Evolutionary conservation across 768 basidiomycete species (phyloP), one percentile per base, ranked within the genome.

Genomic region (Boletus sp.): DNA sequence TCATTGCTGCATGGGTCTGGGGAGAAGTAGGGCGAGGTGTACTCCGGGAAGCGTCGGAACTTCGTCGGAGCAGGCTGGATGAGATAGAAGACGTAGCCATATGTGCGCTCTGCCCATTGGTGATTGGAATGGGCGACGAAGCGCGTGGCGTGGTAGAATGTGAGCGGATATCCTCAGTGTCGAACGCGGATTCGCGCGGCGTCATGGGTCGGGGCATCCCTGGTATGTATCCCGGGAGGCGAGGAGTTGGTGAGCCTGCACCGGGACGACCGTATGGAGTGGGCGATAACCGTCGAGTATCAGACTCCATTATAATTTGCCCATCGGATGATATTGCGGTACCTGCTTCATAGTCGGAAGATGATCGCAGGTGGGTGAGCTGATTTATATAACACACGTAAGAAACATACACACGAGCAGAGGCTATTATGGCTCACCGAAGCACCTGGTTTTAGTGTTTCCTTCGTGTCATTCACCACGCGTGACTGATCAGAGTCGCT

Each of bases 151-250:
- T 94, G 24, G 77, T 76, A 36, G 81, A 80, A 47, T 86, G 85
- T 1, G 87, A 89, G 56, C 83, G 86, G 64, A 83, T 82, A 57
- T 91, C 89, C 53, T 92, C 90, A 30, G 79, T 67, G 47, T 92
- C 92, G 54, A 77, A 76, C 33, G 81, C 75, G 7, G 75, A 64
- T 60, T 90, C 88, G 54, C 84, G 86, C n/a, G 92, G 92, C 7
- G 92, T 93, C 88, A 93, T 92, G 17, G 92, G 92, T 41, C 92
- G 78, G 20, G 89, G 89, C 92, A 94, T 94, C 11, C 92, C 92
- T 24, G 92, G 92, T 55, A 92, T 85, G 71, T 94, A 94, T 14
- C 92, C 92, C 53, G 92, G 91, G 20, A 90, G 67, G 40, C 83
- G 78, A 42, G 81, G 78, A 0, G 73, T 72, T 33, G 81, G 80